These are phyloP conservation scores for Sclerotinia borealis DNA, from an alignment of 2,329 filamentous ascomycete genomes.

Conservation along the genomic window DNA sequence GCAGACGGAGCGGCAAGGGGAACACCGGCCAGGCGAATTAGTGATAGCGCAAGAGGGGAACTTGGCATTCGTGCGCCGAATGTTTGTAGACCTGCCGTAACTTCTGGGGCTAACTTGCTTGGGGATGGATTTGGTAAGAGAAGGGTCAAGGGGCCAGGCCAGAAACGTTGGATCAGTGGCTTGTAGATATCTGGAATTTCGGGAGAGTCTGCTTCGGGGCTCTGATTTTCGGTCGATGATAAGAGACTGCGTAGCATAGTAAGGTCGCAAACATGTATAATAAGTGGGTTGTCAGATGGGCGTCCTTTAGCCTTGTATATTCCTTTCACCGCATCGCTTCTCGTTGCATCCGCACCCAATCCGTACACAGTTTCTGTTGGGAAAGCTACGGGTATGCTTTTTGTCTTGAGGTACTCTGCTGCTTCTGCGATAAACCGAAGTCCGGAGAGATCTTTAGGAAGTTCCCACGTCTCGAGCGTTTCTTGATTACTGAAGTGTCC, in stretches of 20 bases:
- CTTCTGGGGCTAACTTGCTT: conserved; percentile 76
- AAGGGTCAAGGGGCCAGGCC: conserved; percentile 92
- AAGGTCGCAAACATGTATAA: conserved; percentile 82
- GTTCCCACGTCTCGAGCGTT: conserved; percentile 27
- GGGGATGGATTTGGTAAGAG: conserved; percentile 69
- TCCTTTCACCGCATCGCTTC: conserved; percentile 75
- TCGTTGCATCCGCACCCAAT: conserved; percentile 89
- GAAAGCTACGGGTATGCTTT: conserved; percentile 70
- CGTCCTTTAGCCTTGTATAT: conserved; percentile 89
- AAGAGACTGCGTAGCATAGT: conserved; percentile 27
- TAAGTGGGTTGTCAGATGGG: conserved; percentile 91
- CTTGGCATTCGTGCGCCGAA: conserved; percentile 90
- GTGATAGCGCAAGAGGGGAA: conserved; percentile 73
- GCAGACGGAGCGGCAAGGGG: conserved; percentile 90
- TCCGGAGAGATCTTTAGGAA: conserved; percentile 16
- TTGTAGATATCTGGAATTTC: conserved; percentile 48
- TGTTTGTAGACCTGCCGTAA: conserved; percentile 76
- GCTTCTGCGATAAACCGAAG: conserved; percentile 25
- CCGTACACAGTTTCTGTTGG: conserved; percentile 98
- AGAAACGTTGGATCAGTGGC: conserved; percentile 74
- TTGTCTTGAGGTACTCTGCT: conserved; percentile 24
- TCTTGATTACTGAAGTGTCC: conserved; percentile 24
- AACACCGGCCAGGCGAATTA: conserved; percentile 72
- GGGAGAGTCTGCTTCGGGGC: conserved; percentile 27
- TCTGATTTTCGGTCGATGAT: conserved; percentile 15